Conservation (phyloP, 2,329 filamentous ascomycete genomes). For the Chaetomium sp. region DNA sequence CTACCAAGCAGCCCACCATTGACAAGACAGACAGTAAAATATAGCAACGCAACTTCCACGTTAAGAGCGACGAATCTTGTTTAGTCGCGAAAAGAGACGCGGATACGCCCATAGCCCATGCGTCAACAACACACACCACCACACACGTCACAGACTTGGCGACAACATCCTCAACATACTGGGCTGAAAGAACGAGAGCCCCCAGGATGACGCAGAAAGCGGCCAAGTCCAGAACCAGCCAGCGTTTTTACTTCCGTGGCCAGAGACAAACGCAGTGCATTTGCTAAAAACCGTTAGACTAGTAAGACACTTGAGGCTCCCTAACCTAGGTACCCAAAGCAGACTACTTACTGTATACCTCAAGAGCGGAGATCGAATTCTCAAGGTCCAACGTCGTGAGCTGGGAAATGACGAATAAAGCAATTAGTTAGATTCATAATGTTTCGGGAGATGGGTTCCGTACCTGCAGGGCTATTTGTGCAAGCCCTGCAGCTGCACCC, state of each 20-base stretch:
- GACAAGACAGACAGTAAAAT: no score
- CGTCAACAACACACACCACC: not conserved
- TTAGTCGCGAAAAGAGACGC: not conserved
- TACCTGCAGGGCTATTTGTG: no score
- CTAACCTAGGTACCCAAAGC: not conserved
- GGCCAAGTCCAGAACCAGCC: not conserved
- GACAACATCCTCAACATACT: not conserved
- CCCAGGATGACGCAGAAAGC: not conserved
- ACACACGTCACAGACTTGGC: not conserved
- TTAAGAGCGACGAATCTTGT: not conserved
- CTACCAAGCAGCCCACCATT: no score
- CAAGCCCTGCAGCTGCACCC: no score
- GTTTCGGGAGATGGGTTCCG: no score
- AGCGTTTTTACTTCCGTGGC: not conserved
- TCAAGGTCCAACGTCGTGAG: not conserved
- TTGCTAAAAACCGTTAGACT: not conserved
- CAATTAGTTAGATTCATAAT: not conserved
- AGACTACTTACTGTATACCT: not conserved
- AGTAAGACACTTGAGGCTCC: not conserved
- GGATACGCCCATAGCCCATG: not conserved
- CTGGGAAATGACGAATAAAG: not conserved
- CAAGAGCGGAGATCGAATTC: not conserved
- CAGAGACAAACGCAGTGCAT: not conserved
- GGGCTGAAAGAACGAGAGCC: not conserved
- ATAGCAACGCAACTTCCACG: no score